Evolutionary conservation across 1,284 basidiomycete genomes (phyloP), one percentile per base, ranked within the genome.

Genomic region (Bothia castanella): DNA sequence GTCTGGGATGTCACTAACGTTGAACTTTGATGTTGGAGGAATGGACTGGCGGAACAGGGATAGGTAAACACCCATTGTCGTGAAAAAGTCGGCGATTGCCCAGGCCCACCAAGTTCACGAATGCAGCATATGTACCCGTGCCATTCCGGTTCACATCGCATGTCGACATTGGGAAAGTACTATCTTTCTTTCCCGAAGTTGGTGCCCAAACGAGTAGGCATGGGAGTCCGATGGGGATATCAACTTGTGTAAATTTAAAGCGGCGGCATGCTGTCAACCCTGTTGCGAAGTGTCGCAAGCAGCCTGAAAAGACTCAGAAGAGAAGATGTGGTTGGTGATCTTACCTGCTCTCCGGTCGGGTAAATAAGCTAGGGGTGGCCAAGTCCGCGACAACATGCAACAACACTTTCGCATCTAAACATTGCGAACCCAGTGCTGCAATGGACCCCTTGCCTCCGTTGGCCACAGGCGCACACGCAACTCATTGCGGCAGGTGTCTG

Each of bases 401-500:
- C n/a, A n/a, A n/a, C n/a, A n/a, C n/a, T n/a, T n/a, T n/a, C n/a
- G n/a, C n/a, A n/a, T n/a, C n/a, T n/a, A n/a, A n/a, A n/a, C n/a
- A 25, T 25, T 25, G 25, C 9, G 32, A n/a, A 8, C 32, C 7
- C 19, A 13, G 5, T 17, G 20, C 9, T 19, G 39, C 47, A 31
- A 59, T 61, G 58, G 54, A 57, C 23, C 32, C 32, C n/a, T 29
- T 61, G 6, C 55, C 67, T 47, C 49, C 48, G 4, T 49, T 85
- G 32, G 64, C 69, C 34, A 71, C 72, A 29, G 52, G 60, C 12
- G 70, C 72, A 20, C 83, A 84, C 61, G 75, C 74, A 46, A 67
- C 69, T 14, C 83, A 85, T 59, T 77, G 74, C 49, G 75, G 72
- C 53, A 71, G 81, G 45, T 86, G 82, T 60, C 63, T 86, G 36